Evolutionary conservation across 148 eudicot genomes (phyloP).

Genomic region (Spergularia marina): DNA sequence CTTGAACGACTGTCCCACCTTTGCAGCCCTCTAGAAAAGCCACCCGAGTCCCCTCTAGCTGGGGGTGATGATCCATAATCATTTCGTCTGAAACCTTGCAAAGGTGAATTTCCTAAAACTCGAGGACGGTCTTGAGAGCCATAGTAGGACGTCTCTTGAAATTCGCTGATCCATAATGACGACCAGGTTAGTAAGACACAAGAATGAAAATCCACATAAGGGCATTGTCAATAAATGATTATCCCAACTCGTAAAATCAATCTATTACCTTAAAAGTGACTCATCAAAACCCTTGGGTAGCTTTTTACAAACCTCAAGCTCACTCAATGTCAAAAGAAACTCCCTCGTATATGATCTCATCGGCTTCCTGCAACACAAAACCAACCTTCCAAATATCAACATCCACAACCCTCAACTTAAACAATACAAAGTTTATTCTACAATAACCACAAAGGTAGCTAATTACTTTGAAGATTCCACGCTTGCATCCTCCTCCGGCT

Average conservation of each 20-base stretch:
- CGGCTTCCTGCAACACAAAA: constrained; percentile 49
- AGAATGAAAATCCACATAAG: constrained; percentile 5
- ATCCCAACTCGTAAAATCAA: not conserved
- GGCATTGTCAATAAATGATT: not conserved
- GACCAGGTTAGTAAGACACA: constrained; percentile 9
- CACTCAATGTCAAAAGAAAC: constrained; percentile 68
- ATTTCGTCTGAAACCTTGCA: constrained; percentile 55
- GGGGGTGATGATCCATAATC: constrained; percentile 77
- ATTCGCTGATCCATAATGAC: constrained; percentile 46
- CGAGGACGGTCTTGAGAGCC: constrained; percentile 49
- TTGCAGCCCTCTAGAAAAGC: constrained; percentile 46
- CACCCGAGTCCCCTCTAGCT: constrained; percentile 59
- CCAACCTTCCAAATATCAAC: constrained; percentile 1
- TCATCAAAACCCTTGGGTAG: constrained; percentile 69
- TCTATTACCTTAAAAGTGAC: constrained; percentile 61
- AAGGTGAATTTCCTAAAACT: constrained; percentile 43
- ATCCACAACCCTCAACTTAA: not conserved
- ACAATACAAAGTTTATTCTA: constrained; percentile 14
- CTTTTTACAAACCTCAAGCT: constrained; percentile 69
- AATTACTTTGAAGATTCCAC: constrained; percentile 29
- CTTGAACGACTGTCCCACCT: constrained; percentile 87
- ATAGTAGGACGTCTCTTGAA: constrained; percentile 40
- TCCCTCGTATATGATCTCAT: constrained; percentile 61
- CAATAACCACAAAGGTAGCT: not conserved
- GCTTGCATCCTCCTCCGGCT: constrained; percentile 28